Evolutionary conservation across 345 rosid species (phyloP), one percentile per base, ranked within the genome.

Genomic region (Salix viminalis): DNA sequence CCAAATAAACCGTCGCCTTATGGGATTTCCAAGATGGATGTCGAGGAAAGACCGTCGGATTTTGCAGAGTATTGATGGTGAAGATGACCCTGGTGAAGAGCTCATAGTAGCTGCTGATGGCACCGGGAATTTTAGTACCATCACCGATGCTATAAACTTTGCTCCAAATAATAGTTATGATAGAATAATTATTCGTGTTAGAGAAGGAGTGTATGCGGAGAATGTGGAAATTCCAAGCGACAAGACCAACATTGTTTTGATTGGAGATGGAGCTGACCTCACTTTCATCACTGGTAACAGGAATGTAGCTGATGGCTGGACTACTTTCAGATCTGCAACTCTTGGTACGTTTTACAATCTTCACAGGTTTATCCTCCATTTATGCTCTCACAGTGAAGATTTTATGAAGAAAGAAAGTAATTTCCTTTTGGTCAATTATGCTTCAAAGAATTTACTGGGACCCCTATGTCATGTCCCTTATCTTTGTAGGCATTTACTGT

Each of bases 281-380:
- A 91, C 98, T 10, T 74, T 87, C 61, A 83, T 94, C 34, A 85
- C 90, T 41, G 97, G 95, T 1, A 87, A 79, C 68, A 80, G 97
- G 79, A 94, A 92, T 67, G 86, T 90, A 0, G 91, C 7, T 7
- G 97, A 90, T 81, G 92, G 94, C 28, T 89, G 97, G 97, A 94
- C 98, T 77, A 92, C 97, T 76, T 94, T 92, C 89, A 83, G 97
- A 89, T 94, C 98, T 75, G 98, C 98, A 44, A 91, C 97, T 71
- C 83, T 94, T 41, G 97, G 98, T 94, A 83, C 69, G 65, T 8
- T 50, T 68, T 56, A 24, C 5, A 19, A n/a, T 46, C 24, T 36
- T 44, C 39, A 32, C 66, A 28, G 28, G 32, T 58, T 39, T 21
- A 21, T 30, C 34, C 12, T 64, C 46, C 85, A 50, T 58, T 44